Evolutionary conservation across 306 rosid species (phyloP), one percentile per base, ranked within the genome.

Genomic region (Quercus variabilis): DNA sequence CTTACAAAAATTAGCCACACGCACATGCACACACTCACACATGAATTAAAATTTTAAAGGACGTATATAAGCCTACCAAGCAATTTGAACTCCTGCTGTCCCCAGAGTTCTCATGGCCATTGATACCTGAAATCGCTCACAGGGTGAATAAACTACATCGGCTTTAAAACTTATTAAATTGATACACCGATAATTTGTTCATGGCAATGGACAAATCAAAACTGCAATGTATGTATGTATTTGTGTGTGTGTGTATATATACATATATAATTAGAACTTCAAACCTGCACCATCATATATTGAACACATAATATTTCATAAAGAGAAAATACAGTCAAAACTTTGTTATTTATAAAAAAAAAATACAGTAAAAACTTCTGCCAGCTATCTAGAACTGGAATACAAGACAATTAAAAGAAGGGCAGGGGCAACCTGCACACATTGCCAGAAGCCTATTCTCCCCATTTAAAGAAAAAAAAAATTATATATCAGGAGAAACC

Each of bases 51-150:
- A 41, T 9, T 70, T 67, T 5, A 25, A 31, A 20, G 5, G 51
- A 49, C 23, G 19, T 38, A 76, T 57, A 74, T 77, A 26, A 73
- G 75, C 90, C 62, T 85, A 91, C 97, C 91, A 88, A 79, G 90
- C 81, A 83, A 93, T 86, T 88, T 91, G 96, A 85, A 93, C 91
- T 49, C 96, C 96, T 28, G 74, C 87, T 64, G 81, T 81, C 69
- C 97, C 96, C 31, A 93, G 78, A 69, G 97, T 91, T 87, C 96
- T 81, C 90, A 68, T 81, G 25, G 97, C 94, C 96, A 93, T 91
- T 55, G 97, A 93, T 43, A 89, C 97, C 94, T 91, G 86, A 82
- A 81, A 75, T 80, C 17, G 41, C 71, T 82, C 77, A 30, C 26
- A 38, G 23, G 10, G 64, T 49, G 63, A 46, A 74, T 17, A 18